Evolutionary conservation across 2,329 filamentous ascomycete genomes (phyloP).

Genomic region (Lasiodiplodia citricola): DNA sequence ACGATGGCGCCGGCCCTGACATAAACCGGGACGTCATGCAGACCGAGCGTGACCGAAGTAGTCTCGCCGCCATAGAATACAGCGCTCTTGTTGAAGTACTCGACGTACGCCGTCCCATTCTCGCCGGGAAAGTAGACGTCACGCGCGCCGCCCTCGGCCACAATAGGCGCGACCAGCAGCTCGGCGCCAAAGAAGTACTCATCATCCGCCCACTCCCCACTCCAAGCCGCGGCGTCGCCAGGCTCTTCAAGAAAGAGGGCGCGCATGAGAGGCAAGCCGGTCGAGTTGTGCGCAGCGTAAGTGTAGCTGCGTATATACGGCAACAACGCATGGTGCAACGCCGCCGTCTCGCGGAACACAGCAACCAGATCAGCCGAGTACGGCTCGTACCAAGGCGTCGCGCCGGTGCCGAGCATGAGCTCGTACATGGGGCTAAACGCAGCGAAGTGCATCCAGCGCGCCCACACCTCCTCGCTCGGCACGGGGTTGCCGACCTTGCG

Average conservation of each 20-base stretch:
- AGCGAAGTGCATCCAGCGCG: conserved; percentile 49
- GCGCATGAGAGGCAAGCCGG: conserved; percentile 42
- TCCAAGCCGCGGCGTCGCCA: conserved; percentile 34
- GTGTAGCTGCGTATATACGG: conserved; percentile 43
- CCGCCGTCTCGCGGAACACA: conserved; percentile 40
- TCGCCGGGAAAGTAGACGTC: conserved; percentile 41
- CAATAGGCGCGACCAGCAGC: conserved; percentile 43
- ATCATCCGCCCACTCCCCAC: conserved; percentile 29
- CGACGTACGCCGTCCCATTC: conserved; percentile 35
- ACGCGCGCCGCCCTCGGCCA: conserved; percentile 35
- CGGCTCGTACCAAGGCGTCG: conserved; percentile 44
- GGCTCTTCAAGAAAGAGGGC: conserved; percentile 43
- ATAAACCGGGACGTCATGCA: conserved; percentile 40
- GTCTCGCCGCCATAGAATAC: conserved; percentile 35
- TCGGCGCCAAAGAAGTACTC: conserved; percentile 43
- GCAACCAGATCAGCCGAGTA: conserved; percentile 37
- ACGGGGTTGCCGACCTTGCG: conserved; percentile 30
- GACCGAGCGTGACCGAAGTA: conserved; percentile 29
- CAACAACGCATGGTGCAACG: conserved; percentile 39
- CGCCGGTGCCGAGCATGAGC: conserved; percentile 43
- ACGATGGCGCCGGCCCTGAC: conserved; percentile 43
- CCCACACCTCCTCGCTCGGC: conserved; percentile 42
- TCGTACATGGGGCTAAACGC: conserved; percentile 44
- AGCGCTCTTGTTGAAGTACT: conserved; percentile 40
- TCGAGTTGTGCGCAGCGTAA: conserved; percentile 34